phyloP scores from a whole-genome alignment of 805 yeast genomes.

The Phaffomyces thermotolerans region DNA sequence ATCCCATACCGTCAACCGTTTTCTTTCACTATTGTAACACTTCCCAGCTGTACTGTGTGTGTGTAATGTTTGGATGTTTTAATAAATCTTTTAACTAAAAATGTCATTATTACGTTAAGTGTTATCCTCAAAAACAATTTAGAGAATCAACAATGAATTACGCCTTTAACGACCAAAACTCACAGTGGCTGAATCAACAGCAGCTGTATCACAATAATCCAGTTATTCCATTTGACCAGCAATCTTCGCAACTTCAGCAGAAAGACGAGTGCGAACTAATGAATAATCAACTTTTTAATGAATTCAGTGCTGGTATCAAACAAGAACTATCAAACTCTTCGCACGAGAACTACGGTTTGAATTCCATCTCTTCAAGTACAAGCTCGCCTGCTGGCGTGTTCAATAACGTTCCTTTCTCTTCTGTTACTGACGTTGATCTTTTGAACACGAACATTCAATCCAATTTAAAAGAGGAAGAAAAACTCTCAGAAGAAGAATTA shows the following conservation, averaged over 20 bases:
- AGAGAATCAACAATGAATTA: not conserved
- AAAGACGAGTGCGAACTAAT: slow-evolving; percentile 19
- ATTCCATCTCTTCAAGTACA: slow-evolving; percentile 13
- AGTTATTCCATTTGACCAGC: slow-evolving; percentile 6
- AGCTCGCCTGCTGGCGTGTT: slow-evolving; percentile 15
- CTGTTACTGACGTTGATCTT: slow-evolving; percentile 30
- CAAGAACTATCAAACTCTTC: not conserved
- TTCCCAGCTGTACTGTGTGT: too few relatives aligned
- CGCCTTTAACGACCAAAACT: slow-evolving; percentile 1
- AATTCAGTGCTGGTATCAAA: slow-evolving; percentile 6
- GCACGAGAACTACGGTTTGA: not conserved
- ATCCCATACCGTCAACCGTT: too few relatives aligned
- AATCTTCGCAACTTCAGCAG: slow-evolving; percentile 7
- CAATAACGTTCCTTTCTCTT: slow-evolving; percentile 2
- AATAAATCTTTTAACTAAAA: too few relatives aligned
- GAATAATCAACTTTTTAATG: slow-evolving; percentile 10
- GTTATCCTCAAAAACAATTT: too few relatives aligned
- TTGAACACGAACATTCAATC: slow-evolving; percentile 69
- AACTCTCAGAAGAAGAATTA: slow-evolving; percentile 55
- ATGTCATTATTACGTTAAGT: too few relatives aligned
- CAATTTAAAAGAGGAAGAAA: slow-evolving; percentile 67
- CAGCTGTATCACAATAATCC: slow-evolving; percentile 1
- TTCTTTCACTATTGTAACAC: too few relatives aligned
- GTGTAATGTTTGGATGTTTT: too few relatives aligned
- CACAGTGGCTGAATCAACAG: slow-evolving; percentile 6